These are phyloP conservation scores for Colletotrichum sp. DNA, from an alignment of 2,329 filamentous ascomycete genomes.

Conservation along the genomic window DNA sequence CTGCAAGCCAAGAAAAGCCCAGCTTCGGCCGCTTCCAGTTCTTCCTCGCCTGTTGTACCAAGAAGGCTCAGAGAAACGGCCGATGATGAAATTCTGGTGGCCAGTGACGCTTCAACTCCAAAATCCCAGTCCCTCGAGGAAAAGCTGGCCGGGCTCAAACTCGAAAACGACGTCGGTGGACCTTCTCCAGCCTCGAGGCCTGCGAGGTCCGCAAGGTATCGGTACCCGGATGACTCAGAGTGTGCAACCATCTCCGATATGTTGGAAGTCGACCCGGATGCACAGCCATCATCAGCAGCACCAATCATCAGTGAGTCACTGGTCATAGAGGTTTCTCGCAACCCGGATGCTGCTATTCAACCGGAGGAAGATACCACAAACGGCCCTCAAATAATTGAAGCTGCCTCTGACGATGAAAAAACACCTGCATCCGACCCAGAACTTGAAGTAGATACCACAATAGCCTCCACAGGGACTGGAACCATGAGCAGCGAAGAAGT, in stretches of 20 bases:
- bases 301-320: not conserved
- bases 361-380: not conserved
- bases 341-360: not conserved
- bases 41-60: not conserved
- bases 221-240: slow-evolving; percentile 11
- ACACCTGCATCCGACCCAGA: not conserved
- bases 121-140: not conserved
- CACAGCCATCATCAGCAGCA: not conserved
- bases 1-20: slow-evolving; percentile 5
- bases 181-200: not conserved
- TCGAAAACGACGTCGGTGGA: not conserved
- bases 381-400: not conserved
- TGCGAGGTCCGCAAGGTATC: slow-evolving; percentile 1
- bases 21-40: not conserved
- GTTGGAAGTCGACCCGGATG: slow-evolving; percentile 18
- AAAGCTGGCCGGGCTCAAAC: slow-evolving; percentile 13
- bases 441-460: not conserved
- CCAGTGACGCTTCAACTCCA: slow-evolving; percentile 20
- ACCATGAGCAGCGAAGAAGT: not conserved
- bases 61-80: not conserved
- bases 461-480: not conserved
- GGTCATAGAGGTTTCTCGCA: not conserved
- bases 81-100: not conserved
- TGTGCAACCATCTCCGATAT: not conserved
- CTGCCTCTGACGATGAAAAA: not conserved